Evolutionary conservation across 495 filamentous ascomycete genomes (phyloP).

Genomic region (Penicillium goetzii): DNA sequence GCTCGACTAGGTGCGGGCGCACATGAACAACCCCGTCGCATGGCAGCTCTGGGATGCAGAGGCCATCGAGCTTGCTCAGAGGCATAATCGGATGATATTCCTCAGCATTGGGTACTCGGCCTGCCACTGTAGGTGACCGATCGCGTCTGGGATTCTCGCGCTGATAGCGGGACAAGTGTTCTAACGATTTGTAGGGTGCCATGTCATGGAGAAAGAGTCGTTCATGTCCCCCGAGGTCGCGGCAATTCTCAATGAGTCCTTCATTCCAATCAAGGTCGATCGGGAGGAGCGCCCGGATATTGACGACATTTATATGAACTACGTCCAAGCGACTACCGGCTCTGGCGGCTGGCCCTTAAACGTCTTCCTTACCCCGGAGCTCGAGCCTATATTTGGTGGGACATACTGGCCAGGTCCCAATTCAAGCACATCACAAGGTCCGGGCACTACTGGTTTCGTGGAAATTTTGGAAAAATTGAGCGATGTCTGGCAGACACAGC

Average conservation of each 20-base stretch:
- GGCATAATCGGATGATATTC: constrained; percentile 84
- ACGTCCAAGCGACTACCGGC: constrained; percentile 90
- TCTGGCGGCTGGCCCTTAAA: constrained; percentile 96
- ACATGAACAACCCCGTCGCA: constrained; percentile 83
- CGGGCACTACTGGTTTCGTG: constrained; percentile 71
- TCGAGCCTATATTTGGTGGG: constrained; percentile 93
- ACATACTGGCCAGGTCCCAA: constrained; percentile 93
- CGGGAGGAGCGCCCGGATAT: constrained; percentile 94
- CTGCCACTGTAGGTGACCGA: constrained; percentile 76
- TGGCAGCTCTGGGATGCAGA: constrained; percentile 91
- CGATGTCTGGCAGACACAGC: constrained; percentile 83
- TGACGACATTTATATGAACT: constrained; percentile 98
- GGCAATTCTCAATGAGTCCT: constrained; percentile 78
- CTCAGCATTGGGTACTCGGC: constrained; percentile 95
- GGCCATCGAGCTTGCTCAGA: constrained; percentile 73
- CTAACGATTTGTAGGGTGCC: constrained; percentile 65
- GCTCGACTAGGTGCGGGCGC: constrained; percentile 65
- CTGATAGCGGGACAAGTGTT: neutral
- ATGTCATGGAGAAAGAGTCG: constrained; percentile 92
- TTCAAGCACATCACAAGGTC: constrained; percentile 49
- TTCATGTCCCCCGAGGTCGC: constrained; percentile 85
- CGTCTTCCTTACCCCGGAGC: constrained; percentile 90
- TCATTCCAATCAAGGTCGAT: constrained; percentile 93
- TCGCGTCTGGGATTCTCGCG: neutral
- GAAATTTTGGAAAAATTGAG: constrained; percentile 81